Evolutionary conservation across 1,284 basidiomycete species (phyloP), one percentile per base, ranked within the genome.

Genomic region (Ganoderma multipileum): DNA sequence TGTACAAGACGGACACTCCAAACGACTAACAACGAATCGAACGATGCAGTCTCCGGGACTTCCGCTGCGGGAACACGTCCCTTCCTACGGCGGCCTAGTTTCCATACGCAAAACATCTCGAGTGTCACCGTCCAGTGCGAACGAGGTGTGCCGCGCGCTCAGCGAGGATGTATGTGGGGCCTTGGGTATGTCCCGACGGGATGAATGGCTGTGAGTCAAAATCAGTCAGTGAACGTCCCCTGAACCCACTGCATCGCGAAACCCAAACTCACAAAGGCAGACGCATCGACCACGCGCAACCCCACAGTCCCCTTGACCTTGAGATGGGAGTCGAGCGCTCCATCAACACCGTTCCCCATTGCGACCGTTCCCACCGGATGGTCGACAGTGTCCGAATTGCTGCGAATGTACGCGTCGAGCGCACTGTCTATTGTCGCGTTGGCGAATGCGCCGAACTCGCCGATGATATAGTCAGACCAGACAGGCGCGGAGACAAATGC

Each of bases 361-460:
- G 72, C 62, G 9, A 74, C 76, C 16, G 76, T 78, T 5, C 76
- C 74, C 12, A 71, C 65, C 8, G 77, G 75, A 63, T 80, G 79
- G 50, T 74, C 71, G 38, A 78, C 67, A 14, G 75, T 78, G 26
- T 70, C 65, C 8, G 68, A 52, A 30, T 72, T 65, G n/a, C 68
- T 66, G 39, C 75, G 62, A 5, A 68, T 69, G 44, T 70, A 76
- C 1, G 52, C 70, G 9, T 69, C 66, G 30, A 75, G 71, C 54
- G 71, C 74, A 12, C 66, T 75, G 62, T 80, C 78, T 9, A 75
- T 78, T 26, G 39, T 57, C 4, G 66, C 66, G 16, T 60, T 41
- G 9, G 44, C 66, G 6, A 59, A 64, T 12, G 23, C 62, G 39
- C 67, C 67, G 57, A 44, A 68, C 52, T 59, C 61, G 63, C 41